Percentiles rank a stretch among this genome's conserved stretches.
Conservation (phyloP, 495 filamentous ascomycete genomes). For the Glonium stellatum region DNA sequence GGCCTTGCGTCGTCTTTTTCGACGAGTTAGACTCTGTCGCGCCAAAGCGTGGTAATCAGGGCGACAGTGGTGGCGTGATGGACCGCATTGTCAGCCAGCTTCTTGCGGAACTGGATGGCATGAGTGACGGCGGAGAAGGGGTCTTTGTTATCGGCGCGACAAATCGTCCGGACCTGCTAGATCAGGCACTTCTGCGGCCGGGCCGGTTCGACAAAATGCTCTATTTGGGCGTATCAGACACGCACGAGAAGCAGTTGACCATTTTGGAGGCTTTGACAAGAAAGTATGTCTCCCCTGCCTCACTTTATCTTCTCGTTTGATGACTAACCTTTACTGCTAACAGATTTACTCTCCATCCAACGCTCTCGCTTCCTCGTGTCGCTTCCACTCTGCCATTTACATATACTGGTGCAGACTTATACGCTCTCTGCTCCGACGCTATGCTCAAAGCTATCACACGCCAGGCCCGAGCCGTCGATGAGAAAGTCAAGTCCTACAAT, state of each 20-base stretch:
- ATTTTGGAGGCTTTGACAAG: conserved; percentile 91
- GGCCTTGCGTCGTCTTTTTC: conserved; percentile 98
- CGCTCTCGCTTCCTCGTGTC: conserved; percentile 65
- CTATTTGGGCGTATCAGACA: conserved; percentile 91
- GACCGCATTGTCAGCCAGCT: conserved; percentile 96
- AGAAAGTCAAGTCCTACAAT: conserved; percentile 66
- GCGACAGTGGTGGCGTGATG: conserved; percentile 97
- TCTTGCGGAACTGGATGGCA: conserved; percentile 90
- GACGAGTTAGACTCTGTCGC: conserved; percentile 97
- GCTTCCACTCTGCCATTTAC: conserved; percentile 82
- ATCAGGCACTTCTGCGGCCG: conserved; percentile 82
- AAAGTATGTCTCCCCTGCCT: conserved; percentile 54
- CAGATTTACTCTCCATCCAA: conserved; percentile 73
- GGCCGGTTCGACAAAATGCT: conserved; percentile 99
- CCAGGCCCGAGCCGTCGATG: conserved; percentile 75
- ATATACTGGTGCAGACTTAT: conserved; percentile 94
- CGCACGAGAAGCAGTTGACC: conserved; percentile 89
- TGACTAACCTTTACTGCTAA: conserved; percentile 1
- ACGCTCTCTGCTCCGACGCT: conserved; percentile 91
- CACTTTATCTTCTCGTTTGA: neutral
- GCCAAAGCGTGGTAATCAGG: conserved; percentile 94
- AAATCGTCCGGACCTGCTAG: conserved; percentile 87
- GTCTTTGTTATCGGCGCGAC: conserved; percentile 98
- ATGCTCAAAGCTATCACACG: conserved; percentile 98
- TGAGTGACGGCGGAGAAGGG: conserved; percentile 86